These are phyloP conservation scores for Gracilaria gracilis DNA, from an alignment of 23 red algal genomes.

Conservation along the genomic window DNA sequence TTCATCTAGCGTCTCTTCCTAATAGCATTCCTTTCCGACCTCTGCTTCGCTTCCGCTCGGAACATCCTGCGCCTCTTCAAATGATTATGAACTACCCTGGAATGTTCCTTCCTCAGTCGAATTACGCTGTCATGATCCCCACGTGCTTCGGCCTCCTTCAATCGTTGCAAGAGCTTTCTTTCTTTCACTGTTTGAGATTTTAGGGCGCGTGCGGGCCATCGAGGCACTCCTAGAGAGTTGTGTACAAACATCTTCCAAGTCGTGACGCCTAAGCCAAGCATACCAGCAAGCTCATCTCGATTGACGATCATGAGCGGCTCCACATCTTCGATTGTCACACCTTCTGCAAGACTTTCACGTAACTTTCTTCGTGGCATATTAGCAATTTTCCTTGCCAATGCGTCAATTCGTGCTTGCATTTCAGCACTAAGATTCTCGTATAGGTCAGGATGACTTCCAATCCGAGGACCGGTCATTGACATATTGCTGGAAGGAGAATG, in stretches of 20 bases:
- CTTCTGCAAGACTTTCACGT: slow-evolving; percentile 51
- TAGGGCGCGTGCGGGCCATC: slow-evolving; percentile 74
- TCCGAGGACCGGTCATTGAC: slow-evolving; percentile 39
- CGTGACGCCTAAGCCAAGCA: slow-evolving; percentile 70
- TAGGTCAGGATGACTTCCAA: slow-evolving; percentile 59
- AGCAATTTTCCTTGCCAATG: slow-evolving; percentile 43
- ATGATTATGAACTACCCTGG: slow-evolving; percentile 31
- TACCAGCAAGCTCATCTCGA: slow-evolving; percentile 64
- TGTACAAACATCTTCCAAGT: slow-evolving; percentile 80
- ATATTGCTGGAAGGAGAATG: slow-evolving; percentile 53
- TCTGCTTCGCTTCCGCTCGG: slow-evolving; percentile 42
- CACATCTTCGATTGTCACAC: slow-evolving; percentile 64
- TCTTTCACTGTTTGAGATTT: slow-evolving; percentile 72
- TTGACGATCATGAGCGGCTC: slow-evolving; percentile 72
- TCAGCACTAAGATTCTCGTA: slow-evolving; percentile 48
- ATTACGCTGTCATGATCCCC: slow-evolving; percentile 28
- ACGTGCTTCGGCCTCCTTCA: slow-evolving; percentile 42
- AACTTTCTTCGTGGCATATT: slow-evolving; percentile 66
- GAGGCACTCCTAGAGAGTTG: slow-evolving; percentile 62
- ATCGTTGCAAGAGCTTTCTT: slow-evolving; percentile 52
- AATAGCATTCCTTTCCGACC: neutral
- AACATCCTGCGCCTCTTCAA: slow-evolving; percentile 40
- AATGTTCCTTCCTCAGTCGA: slow-evolving; percentile 40
- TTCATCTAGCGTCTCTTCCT: slow-evolving; percentile 14
- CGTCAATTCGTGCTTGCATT: slow-evolving; percentile 11